These are phyloP conservation scores for Orychophragmus violaceus DNA, from an alignment of 345 rosid species.

Conservation along the genomic window DNA sequence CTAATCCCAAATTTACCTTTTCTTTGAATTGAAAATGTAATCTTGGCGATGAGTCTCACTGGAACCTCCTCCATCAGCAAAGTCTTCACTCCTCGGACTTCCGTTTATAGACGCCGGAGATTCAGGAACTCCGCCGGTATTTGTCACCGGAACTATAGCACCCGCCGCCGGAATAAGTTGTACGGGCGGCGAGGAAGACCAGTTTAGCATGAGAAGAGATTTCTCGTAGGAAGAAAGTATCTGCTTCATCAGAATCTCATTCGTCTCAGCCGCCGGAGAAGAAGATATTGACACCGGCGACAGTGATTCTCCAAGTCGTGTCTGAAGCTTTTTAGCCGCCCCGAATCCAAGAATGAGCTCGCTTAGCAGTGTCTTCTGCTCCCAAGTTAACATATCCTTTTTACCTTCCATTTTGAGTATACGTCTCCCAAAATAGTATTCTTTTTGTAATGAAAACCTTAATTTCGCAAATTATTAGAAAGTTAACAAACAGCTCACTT, in stretches of 20 bases:
- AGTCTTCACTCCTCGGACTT: constrained; percentile 65
- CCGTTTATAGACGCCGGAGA: constrained; percentile 65
- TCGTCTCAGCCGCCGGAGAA: constrained; percentile 29
- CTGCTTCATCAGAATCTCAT: constrained; percentile 37
- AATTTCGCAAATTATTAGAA: background rate
- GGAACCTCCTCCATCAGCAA: constrained; percentile 31
- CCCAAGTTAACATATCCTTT: constrained; percentile 33
- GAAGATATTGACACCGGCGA: constrained; percentile 20
- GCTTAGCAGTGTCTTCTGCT: constrained; percentile 41
- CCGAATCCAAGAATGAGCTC: constrained; percentile 60
- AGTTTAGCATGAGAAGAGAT: constrained; percentile 49
- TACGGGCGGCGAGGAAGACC: constrained; percentile 25
- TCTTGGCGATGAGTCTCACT: constrained; percentile 36
- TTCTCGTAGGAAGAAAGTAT: constrained; percentile 64
- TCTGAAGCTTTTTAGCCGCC: constrained; percentile 48
- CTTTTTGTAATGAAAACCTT: background rate
- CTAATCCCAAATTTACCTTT: constrained; percentile 41
- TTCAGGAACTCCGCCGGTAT: constrained; percentile 34
- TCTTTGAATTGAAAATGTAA: constrained; percentile 43
- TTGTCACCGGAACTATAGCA: background rate
- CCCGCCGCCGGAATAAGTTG: constrained; percentile 29
- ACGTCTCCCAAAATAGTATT: background rate
- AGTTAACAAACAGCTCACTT: background rate
- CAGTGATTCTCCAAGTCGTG: constrained; percentile 24
- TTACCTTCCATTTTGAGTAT: constrained; percentile 9